phyloP scores from a whole-genome alignment of 306 rosid species.

The Cicer yamashitae region DNA sequence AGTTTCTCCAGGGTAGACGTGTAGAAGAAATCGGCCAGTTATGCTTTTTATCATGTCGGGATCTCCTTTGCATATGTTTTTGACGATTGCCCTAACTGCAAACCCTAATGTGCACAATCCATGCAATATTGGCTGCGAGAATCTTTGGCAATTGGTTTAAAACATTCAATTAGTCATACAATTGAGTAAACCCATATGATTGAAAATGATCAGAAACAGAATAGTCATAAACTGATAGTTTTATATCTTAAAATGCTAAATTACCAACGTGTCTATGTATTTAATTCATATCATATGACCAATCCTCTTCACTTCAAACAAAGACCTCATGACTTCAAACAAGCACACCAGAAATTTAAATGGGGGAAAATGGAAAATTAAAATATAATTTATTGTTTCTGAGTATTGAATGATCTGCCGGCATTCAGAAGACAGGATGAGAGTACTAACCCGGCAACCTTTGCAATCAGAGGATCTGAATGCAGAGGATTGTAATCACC shows the following conservation, averaged over 20 bases:
- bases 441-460: conserved; percentile 85
- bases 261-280: background rate
- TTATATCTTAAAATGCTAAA: conserved; percentile 8
- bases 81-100: conserved; percentile 85
- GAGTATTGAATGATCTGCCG: conserved; percentile 12
- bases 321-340: conserved; percentile 16
- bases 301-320: conserved; percentile 14
- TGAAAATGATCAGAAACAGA: conserved; percentile 15
- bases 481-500: conserved; percentile 96
- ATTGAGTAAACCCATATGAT: conserved; percentile 11
- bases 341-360: conserved; percentile 3
- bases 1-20: conserved; percentile 92
- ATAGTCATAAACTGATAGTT: conserved; percentile 18
- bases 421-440: conserved; percentile 33
- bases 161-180: conserved; percentile 34
- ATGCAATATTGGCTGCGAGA: conserved; percentile 87
- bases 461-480: conserved; percentile 85
- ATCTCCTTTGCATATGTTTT: conserved; percentile 81
- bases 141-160: conserved; percentile 55
- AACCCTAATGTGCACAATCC: conserved; percentile 94
- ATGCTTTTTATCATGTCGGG: conserved; percentile 67
- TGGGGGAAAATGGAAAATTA: background rate
- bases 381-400: conserved; percentile 37
- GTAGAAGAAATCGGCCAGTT: conserved; percentile 81
- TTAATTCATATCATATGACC: conserved; percentile 8